Evolutionary conservation across 352 stramenopile species (phyloP).

Genomic region (Pythium rhizo-oryzae): DNA sequence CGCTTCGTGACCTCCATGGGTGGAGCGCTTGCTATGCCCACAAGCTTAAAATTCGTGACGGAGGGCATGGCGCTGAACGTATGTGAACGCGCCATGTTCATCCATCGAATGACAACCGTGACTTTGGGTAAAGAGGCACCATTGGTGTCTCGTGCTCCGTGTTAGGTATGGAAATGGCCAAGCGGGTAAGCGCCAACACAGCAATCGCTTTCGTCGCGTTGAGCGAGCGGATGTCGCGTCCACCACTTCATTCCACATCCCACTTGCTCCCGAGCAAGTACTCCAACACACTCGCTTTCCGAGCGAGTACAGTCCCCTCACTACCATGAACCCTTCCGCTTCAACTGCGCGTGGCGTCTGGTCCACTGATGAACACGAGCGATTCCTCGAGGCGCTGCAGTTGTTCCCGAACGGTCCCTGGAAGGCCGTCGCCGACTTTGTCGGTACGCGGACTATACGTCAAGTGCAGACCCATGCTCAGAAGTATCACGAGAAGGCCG

Average conservation of each 20-base stretch:
- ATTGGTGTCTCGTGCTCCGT: too few relatives aligned
- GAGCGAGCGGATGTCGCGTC: too few relatives aligned
- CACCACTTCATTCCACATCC: background rate
- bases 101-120: too few relatives aligned
- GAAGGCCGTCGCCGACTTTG: background rate
- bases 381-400: slow-evolving; percentile 22
- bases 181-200: too few relatives aligned
- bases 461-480: slow-evolving; percentile 1
- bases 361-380: slow-evolving; percentile 25
- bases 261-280: background rate
- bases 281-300: background rate
- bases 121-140: too few relatives aligned
- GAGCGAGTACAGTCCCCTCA: background rate
- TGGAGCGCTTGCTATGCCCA: too few relatives aligned
- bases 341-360: slow-evolving; percentile 9
- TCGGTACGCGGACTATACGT: slow-evolving; percentile 2
- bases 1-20: too few relatives aligned
- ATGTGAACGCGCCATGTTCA: too few relatives aligned
- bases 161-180: too few relatives aligned
- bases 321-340: slow-evolving; percentile 27
- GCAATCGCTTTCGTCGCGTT: too few relatives aligned
- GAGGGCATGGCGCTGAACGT: too few relatives aligned
- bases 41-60: too few relatives aligned
- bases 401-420: slow-evolving; percentile 21
- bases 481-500: slow-evolving; percentile 15